Percentiles rank a stretch among this genome's conserved stretches.
phyloP scores from a whole-genome alignment of 345 rosid genomes.

The Rubroshorea leprosula region DNA sequence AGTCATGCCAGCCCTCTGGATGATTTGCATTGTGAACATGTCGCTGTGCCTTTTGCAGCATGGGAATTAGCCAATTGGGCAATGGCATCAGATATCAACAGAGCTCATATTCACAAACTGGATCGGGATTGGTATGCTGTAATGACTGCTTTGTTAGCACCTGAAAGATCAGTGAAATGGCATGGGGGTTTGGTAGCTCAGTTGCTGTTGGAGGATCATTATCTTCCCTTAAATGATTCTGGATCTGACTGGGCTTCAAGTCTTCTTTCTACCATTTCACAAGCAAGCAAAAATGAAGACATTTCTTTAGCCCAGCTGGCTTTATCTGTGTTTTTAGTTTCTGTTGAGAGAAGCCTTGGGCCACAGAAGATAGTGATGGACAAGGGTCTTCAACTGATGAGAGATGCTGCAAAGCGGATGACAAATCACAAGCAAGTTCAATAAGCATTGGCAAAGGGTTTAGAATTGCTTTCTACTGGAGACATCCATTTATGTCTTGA shows the following conservation, averaged over 20 bases:
- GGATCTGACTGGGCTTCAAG: conserved; percentile 90
- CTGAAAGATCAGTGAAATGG: conserved; percentile 99
- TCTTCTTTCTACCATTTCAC: conserved; percentile 76
- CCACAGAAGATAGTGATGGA: conserved; percentile 65
- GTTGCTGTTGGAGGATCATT: conserved; percentile 73
- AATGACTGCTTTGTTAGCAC: conserved; percentile 83
- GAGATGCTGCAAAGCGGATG: conserved; percentile 68
- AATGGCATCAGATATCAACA: conserved; percentile 77
- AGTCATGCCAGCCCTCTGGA: conserved; percentile 98
- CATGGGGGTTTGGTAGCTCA: conserved; percentile 93
- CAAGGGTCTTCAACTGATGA: conserved; percentile 82
- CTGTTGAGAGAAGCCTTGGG: conserved; percentile 70
- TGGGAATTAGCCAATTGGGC: conserved; percentile 99
- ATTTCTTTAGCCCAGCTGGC: conserved; percentile 75
- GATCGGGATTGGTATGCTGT: conserved; percentile 86
- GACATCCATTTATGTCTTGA: conserved; percentile 67
- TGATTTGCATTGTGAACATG: conserved; percentile 95
- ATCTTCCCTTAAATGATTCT: conserved; percentile 75
- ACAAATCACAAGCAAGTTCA: conserved; percentile 62
- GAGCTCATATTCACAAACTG: conserved; percentile 80
- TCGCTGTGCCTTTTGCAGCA: conserved; percentile 98
- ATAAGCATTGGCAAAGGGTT: conserved; percentile 81
- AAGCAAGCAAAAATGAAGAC: conserved; percentile 81
- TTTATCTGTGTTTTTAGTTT: conserved; percentile 75
- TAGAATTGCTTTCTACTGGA: conserved; percentile 63